Conservation (phyloP, 495 filamentous ascomycete species). For the Halenospora varia region DNA sequence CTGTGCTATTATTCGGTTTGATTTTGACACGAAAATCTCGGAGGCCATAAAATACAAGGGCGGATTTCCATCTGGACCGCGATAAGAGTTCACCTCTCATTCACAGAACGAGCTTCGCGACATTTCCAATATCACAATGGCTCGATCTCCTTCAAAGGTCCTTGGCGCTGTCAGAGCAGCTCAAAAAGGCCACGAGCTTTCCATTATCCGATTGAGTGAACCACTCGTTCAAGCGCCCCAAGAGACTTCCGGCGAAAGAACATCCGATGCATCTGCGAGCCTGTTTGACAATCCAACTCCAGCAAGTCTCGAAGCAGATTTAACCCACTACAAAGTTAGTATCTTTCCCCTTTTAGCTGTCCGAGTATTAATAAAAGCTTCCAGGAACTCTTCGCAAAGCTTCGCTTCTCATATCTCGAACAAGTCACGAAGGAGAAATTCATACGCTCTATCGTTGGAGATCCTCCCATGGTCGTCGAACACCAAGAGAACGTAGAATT, state of each 20-base stretch:
- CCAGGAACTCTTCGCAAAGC: constrained; percentile 87
- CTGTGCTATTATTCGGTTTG: no score
- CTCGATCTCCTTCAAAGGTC: constrained; percentile 21
- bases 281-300: constrained; percentile 67
- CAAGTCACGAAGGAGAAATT: constrained; percentile 80
- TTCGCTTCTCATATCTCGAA: constrained; percentile 90
- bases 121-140: constrained; percentile 9
- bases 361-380: not conserved
- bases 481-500: constrained; percentile 78
- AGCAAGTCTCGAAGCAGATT: constrained; percentile 73
- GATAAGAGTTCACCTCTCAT: not conserved
- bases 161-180: constrained; percentile 26
- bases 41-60: no score
- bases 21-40: no score
- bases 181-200: constrained; percentile 51
- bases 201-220: constrained; percentile 73
- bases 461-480: constrained; percentile 80
- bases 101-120: not conserved
- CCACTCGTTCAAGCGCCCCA: constrained; percentile 54
- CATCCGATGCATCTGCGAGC: constrained; percentile 65
- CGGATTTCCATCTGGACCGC: not conserved
- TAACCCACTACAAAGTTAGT: constrained; percentile 76
- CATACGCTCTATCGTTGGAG: constrained; percentile 73
- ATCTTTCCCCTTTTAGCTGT: not conserved
- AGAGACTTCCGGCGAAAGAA: constrained; percentile 38